Conservation (phyloP, 345 rosid species). For the Gossypium raimondii region DNA sequence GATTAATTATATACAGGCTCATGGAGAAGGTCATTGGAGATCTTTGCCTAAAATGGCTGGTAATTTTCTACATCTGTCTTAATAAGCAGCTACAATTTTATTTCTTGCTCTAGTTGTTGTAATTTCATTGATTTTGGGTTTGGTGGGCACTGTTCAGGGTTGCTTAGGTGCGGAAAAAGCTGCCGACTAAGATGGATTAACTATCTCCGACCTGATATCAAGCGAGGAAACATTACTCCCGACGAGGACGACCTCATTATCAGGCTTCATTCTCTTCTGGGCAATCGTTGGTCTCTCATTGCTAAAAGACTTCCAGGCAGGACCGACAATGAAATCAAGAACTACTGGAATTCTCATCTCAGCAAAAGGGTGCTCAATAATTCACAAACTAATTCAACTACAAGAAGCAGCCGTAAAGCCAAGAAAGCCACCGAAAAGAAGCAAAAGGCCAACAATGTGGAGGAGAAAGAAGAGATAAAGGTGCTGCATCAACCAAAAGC, state of each 20-base stretch:
- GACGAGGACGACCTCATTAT: slow-evolving; percentile 51
- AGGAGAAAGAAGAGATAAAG: slow-evolving; percentile 13
- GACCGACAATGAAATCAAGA: slow-evolving; percentile 52
- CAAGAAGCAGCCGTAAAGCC: neutral
- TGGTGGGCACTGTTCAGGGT: neutral
- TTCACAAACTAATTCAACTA: neutral
- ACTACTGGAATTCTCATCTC: slow-evolving; percentile 46
- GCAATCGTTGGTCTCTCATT: slow-evolving; percentile 34
- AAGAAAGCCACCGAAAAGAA: neutral
- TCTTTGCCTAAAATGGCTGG: slow-evolving; percentile 44
- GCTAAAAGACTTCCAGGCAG: slow-evolving; percentile 41
- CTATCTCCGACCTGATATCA: slow-evolving; percentile 45
- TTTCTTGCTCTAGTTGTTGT: neutral
- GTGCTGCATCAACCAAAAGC: slow-evolving; percentile 31
- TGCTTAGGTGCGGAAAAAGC: slow-evolving; percentile 50
- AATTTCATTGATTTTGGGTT: neutral
- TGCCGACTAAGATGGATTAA: slow-evolving; percentile 53
- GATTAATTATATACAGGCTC: slow-evolving; percentile 23
- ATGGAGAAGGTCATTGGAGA: slow-evolving; percentile 50
- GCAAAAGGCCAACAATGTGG: neutral
- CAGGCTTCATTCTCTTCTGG: slow-evolving; percentile 41
- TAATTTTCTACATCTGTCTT: neutral
- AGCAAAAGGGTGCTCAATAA: slow-evolving; percentile 21
- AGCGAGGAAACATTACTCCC: slow-evolving; percentile 44
- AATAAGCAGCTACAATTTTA: neutral